phyloP scores from a whole-genome alignment of 805 yeast genomes.

The Lachancea meyersii region DNA sequence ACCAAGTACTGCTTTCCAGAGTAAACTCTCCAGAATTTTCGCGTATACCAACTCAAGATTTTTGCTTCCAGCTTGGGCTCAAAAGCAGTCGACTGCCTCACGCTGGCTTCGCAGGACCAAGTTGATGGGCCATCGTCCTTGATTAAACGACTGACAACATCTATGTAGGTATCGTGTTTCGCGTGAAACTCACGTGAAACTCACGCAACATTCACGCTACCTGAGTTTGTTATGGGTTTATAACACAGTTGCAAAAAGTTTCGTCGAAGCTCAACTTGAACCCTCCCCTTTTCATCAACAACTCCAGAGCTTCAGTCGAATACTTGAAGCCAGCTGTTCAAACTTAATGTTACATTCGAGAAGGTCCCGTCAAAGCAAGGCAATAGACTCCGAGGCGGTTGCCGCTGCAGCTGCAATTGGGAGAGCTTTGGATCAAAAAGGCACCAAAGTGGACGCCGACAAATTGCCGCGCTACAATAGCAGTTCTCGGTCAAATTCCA shows the following conservation, averaged over 20 bases:
- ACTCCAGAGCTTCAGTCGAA: not conserved
- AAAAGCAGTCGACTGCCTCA: too few relatives aligned
- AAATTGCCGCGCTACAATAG: conserved; percentile 23
- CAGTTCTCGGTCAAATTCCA: conserved; percentile 12
- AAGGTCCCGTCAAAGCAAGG: conserved; percentile 10
- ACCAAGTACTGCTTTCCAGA: too few relatives aligned
- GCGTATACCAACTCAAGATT: too few relatives aligned
- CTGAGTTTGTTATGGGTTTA: not conserved
- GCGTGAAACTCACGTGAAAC: not conserved
- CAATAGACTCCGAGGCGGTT: conserved; percentile 42
- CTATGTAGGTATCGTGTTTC: too few relatives aligned
- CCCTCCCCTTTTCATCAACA: conserved; percentile 1
- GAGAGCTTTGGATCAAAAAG: conserved; percentile 35
- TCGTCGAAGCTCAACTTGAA: not conserved
- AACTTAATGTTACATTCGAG: conserved; percentile 11
- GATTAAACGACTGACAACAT: too few relatives aligned
- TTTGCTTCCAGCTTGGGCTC: too few relatives aligned
- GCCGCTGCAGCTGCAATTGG: conserved; percentile 61
- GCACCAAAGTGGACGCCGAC: conserved; percentile 21
- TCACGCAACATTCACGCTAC: not conserved
- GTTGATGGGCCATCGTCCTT: too few relatives aligned
- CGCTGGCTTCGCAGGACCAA: too few relatives aligned
- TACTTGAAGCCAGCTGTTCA: not conserved
- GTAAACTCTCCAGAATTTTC: too few relatives aligned
- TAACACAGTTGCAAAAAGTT: conserved; percentile 1